These are phyloP conservation scores for Chlamydomonas eustigma DNA, from an alignment of 139 green algal genomes.

Conservation along the genomic window DNA sequence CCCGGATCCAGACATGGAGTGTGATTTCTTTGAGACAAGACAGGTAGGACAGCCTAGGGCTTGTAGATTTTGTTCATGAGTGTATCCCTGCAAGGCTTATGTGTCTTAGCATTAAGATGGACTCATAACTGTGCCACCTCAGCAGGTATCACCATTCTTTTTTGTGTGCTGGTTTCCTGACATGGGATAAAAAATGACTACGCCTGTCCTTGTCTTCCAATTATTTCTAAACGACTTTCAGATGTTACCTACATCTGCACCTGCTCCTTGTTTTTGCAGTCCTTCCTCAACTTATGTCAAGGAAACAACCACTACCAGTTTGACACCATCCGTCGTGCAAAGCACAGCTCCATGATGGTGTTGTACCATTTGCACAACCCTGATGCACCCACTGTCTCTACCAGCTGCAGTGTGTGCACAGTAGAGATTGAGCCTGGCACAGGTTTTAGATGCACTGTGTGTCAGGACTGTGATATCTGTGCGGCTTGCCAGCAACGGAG, in stretches of 20 bases:
- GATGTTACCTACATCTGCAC: too few species aligned
- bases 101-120: too few species aligned
- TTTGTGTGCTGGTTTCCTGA: too few species aligned
- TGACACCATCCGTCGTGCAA: constrained; percentile 92
- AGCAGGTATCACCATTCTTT: too few species aligned
- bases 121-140: too few species aligned
- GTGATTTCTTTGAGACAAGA: constrained; percentile 94
- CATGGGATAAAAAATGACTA: too few species aligned
- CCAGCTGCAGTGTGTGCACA: constrained; percentile 88
- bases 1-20: constrained; percentile 65
- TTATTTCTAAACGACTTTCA: too few species aligned
- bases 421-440: constrained; percentile 83
- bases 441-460: constrained; percentile 87
- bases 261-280: constrained; percentile 15
- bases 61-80: too few species aligned
- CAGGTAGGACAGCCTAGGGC: too few species aligned
- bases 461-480: constrained; percentile 95
- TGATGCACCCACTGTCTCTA: constrained; percentile 44
- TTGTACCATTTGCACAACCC: constrained; percentile 99
- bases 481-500: constrained; percentile 55
- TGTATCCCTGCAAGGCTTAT: too few species aligned
- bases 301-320: constrained; percentile 98
- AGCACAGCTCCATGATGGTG: constrained; percentile 99
- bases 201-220: too few species aligned
- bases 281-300: constrained; percentile 26